These are phyloP conservation scores for Pilasporangium apinafurcum DNA, from an alignment of 352 stramenopile genomes.

Conservation along the genomic window DNA sequence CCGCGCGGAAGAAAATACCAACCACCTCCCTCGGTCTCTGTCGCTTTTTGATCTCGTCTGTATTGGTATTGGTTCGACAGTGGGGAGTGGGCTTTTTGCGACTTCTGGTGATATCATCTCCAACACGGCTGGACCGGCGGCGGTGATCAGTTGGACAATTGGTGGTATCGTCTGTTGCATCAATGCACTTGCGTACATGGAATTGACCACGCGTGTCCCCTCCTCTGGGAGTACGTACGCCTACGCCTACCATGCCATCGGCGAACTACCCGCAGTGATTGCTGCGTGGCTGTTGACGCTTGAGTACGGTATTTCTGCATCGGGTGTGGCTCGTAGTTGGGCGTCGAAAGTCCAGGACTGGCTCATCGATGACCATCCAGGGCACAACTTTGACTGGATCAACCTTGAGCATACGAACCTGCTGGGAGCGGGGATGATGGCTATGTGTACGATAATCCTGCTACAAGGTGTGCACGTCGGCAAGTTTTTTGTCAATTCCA, in stretches of 20 bases:
- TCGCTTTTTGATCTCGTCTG: conserved; percentile 78
- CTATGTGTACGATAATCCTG: conserved; percentile 45
- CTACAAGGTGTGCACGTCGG: conserved; percentile 64
- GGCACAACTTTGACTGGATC: conserved; percentile 21
- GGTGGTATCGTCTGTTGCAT: conserved; percentile 50
- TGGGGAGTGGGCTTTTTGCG: conserved; percentile 87
- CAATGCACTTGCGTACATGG: conserved; percentile 74
- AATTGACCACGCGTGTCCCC: conserved; percentile 71
- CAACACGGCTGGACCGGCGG: conserved; percentile 60
- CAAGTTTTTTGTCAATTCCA: conserved; percentile 69
- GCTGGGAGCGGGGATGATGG: conserved; percentile 37
- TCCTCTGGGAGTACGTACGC: conserved; percentile 83
- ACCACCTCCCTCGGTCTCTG: conserved; percentile 45
- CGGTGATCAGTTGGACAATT: conserved; percentile 46
- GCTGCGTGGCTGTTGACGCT: conserved; percentile 72
- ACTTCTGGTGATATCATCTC: conserved; percentile 60
- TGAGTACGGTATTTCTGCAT: conserved; percentile 81
- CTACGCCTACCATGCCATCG: conserved; percentile 85
- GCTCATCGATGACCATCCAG: conserved; percentile 16
- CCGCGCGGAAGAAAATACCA: conserved; percentile 36
- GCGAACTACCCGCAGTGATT: conserved; percentile 83
- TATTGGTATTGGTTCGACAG: conserved; percentile 86
- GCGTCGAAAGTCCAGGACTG: conserved; percentile 77
- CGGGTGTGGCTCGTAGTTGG: conserved; percentile 86
- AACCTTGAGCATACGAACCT: conserved; percentile 42